phyloP scores from a whole-genome alignment of 2,329 filamentous ascomycete genomes.

The Fusarium heterosporum region DNA sequence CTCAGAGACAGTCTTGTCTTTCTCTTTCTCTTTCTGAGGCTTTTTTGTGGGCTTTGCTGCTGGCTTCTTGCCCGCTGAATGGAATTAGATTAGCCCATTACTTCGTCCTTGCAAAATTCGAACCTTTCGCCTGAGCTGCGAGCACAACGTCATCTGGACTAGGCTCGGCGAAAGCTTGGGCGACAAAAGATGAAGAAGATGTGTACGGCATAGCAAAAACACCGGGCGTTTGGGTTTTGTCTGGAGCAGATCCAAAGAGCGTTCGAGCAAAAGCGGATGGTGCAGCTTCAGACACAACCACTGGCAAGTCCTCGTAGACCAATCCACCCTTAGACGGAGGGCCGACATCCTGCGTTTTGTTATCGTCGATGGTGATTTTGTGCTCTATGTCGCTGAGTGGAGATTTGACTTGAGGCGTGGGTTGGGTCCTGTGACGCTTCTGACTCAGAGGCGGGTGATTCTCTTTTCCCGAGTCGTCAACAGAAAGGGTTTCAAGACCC shows the following conservation, averaged over 20 bases:
- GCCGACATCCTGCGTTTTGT: background rate
- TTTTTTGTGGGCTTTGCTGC: conserved; percentile 55
- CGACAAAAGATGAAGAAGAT: conserved; percentile 60
- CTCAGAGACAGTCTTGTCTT: conserved; percentile 50
- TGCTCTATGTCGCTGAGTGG: conserved; percentile 3
- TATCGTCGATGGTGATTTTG: background rate
- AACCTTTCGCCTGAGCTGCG: conserved; percentile 90
- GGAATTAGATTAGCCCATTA: conserved; percentile 65
- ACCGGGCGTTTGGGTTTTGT: conserved; percentile 48
- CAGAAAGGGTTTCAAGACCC: conserved; percentile 50
- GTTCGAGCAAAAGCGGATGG: conserved; percentile 70
- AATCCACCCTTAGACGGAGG: background rate
- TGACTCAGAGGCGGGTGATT: conserved; percentile 34
- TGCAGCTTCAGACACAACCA: conserved; percentile 29
- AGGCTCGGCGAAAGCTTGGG: conserved; percentile 80
- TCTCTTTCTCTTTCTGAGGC: conserved; percentile 57
- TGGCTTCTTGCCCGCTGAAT: conserved; percentile 66
- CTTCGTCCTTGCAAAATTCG: conserved; percentile 66
- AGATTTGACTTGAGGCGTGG: conserved; percentile 3
- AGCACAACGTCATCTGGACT: conserved; percentile 93
- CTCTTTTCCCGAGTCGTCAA: conserved; percentile 50
- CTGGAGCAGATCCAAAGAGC: conserved; percentile 60
- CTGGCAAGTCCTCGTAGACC: conserved; percentile 5
- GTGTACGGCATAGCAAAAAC: conserved; percentile 63
- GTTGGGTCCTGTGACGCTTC: conserved; percentile 38